A percentile compares a stretch with the other conserved stretches of the same genome.
These are phyloP conservation scores for Penicillium crystallinum DNA, from an alignment of 495 filamentous ascomycete species.

Conservation along the genomic window DNA sequence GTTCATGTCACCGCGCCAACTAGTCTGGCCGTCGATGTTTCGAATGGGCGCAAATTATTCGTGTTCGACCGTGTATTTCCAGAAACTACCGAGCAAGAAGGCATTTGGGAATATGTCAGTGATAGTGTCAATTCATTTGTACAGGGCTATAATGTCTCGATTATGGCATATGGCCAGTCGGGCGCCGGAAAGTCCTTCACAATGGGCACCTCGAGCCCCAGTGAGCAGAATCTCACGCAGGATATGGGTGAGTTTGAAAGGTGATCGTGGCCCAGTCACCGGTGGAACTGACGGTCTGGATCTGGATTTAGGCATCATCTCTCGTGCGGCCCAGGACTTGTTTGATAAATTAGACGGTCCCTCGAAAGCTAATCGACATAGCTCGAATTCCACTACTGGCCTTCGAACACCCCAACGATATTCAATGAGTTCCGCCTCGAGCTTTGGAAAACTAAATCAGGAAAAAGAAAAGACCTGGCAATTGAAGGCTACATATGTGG, in stretches of 20 bases:
- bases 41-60: slow-evolving; percentile 89
- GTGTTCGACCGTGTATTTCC: slow-evolving; percentile 94
- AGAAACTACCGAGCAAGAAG: slow-evolving; percentile 77
- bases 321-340: slow-evolving; percentile 77
- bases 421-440: slow-evolving; percentile 57
- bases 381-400: slow-evolving; percentile 58
- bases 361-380: slow-evolving; percentile 44
- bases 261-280: neutral
- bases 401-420: slow-evolving; percentile 78
- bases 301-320: slow-evolving; percentile 69
- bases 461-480: slow-evolving; percentile 92
- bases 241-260: slow-evolving; percentile 64
- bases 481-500: slow-evolving; percentile 93
- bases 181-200: slow-evolving; percentile 99
- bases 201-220: slow-evolving; percentile 92
- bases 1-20: slow-evolving; percentile 82
- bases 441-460: slow-evolving; percentile 40
- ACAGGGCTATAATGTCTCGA: slow-evolving; percentile 97
- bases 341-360: slow-evolving; percentile 78
- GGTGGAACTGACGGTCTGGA: neutral
- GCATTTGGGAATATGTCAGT: slow-evolving; percentile 89
- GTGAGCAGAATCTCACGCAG: slow-evolving; percentile 67
- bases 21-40: slow-evolving; percentile 80
- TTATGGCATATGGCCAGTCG: slow-evolving; percentile 98
- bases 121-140: slow-evolving; percentile 89